Evolutionary conservation across 2,329 filamentous ascomycete species (phyloP).

Genomic region (Stachybotrys chartarum): DNA sequence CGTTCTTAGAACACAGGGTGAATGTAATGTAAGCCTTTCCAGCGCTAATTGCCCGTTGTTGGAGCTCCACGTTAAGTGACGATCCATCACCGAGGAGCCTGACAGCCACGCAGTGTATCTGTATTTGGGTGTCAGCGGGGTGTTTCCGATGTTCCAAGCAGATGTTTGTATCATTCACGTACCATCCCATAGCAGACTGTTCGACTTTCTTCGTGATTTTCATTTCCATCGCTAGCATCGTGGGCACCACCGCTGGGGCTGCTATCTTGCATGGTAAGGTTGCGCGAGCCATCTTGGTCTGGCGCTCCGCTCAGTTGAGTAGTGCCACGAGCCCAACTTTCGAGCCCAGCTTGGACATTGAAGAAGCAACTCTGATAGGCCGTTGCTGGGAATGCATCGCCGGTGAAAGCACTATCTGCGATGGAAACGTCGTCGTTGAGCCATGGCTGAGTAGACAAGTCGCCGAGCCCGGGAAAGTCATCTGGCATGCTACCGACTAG

Average conservation of each 20-base stretch:
- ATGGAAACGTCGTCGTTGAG: neutral
- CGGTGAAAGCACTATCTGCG: neutral
- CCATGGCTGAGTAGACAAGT: neutral
- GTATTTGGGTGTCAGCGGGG: neutral
- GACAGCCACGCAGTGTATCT: neutral
- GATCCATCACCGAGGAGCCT: neutral
- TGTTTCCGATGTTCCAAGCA: neutral
- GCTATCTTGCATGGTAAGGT: neutral
- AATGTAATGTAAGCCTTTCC: neutral
- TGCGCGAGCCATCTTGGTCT: neutral
- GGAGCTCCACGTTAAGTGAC: neutral
- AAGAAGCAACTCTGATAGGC: neutral
- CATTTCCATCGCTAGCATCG: neutral
- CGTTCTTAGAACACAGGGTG: neutral
- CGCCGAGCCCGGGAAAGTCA: neutral
- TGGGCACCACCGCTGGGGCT: neutral
- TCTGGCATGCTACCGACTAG: neutral
- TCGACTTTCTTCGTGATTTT: neutral
- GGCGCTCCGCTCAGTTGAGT: neutral
- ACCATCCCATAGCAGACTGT: neutral
- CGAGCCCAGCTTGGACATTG: neutral
- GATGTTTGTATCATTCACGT: neutral
- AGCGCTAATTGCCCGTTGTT: neutral
- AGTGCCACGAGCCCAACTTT: neutral
- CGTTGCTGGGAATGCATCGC: neutral